phyloP scores from a whole-genome alignment of 73 alveolate species.

The Tetrahymena borealis region DNA sequence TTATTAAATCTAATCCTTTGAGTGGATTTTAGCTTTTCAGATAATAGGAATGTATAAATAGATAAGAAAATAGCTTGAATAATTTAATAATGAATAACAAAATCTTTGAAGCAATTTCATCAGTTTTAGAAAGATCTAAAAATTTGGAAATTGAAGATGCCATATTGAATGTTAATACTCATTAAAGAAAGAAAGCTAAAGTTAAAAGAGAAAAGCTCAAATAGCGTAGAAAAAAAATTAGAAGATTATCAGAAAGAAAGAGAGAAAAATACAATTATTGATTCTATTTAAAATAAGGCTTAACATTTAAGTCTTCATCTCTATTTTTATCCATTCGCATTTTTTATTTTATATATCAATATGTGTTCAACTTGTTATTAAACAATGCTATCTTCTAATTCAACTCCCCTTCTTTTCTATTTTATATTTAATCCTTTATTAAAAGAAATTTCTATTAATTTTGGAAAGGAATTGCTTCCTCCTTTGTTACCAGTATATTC shows the following conservation, averaged over 20 bases:
- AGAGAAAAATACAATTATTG: neutral
- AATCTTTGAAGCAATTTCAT: neutral
- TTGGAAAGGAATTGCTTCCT: too few relatives aligned
- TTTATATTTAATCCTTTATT: too few relatives aligned
- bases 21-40: neutral
- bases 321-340: neutral
- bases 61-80: neutral
- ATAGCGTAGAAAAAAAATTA: neutral
- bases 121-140: neutral
- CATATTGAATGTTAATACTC: neutral
- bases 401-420: too few relatives aligned
- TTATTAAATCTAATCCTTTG: neutral
- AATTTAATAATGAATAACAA: neutral
- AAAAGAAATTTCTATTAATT: too few relatives aligned
- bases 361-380: too few relatives aligned
- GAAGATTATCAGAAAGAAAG: neutral
- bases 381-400: too few relatives aligned
- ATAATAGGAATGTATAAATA: neutral
- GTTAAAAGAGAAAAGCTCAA: neutral
- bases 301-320: neutral
- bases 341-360: too few relatives aligned
- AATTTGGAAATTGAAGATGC: neutral
- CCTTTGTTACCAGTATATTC: too few relatives aligned
- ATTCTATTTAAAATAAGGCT: neutral
- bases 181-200: neutral